Percentiles rank a stretch among this genome's conserved stretches.
phyloP scores from a whole-genome alignment of 129 eudicot species.

The Pseudognaphalium luteoalbum region DNA sequence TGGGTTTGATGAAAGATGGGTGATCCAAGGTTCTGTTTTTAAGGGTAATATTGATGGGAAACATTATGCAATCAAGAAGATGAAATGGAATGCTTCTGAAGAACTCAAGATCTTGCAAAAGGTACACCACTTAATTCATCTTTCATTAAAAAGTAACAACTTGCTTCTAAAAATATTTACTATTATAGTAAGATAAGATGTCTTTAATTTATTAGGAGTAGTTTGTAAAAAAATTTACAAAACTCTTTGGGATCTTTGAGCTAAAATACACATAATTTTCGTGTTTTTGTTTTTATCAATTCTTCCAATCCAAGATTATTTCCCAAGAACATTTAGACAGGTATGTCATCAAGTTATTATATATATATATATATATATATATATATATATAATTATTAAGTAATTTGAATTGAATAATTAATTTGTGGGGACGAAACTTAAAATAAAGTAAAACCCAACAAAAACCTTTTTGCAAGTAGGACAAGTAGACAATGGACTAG shows the following conservation, averaged over 20 bases:
- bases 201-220: neutral
- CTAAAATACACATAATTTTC: neutral
- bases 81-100: conserved; percentile 97
- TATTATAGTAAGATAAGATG: neutral
- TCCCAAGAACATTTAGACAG: neutral
- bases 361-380: too few species aligned
- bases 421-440: neutral
- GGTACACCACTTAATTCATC: conserved; percentile 44
- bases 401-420: neutral
- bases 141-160: neutral
- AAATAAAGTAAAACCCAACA: conserved; percentile 26
- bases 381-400: neutral
- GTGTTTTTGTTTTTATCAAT: neutral
- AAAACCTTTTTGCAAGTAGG: conserved; percentile 34
- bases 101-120: conserved; percentile 93
- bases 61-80: conserved; percentile 78
- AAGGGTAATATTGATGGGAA: conserved; percentile 74
- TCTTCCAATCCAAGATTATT: neutral
- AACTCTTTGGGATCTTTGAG: neutral
- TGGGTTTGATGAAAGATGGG: conserved; percentile 60
- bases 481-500: conserved; percentile 10
- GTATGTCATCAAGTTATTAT: conserved; percentile 3
- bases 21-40: conserved; percentile 82
- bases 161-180: neutral
- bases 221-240: neutral